Evolutionary conservation across 78 protist species (phyloP).

Genomic region (Cavenderia fasciculata): DNA sequence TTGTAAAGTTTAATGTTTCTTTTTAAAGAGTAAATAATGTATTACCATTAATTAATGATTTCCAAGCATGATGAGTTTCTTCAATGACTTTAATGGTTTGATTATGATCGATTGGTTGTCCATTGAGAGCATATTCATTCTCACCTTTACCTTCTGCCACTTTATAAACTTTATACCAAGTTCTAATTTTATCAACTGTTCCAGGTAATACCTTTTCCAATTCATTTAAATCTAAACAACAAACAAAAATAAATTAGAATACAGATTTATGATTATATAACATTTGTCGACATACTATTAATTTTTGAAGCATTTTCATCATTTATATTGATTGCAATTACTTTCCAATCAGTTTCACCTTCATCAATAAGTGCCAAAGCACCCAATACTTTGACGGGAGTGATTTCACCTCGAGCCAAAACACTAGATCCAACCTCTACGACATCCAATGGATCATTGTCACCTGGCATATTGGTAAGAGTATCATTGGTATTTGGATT

Average conservation of each 20-base stretch:
- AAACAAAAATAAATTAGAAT: background rate
- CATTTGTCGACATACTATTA: constrained; percentile 39
- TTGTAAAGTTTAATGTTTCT: too few species aligned
- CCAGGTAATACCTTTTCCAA: constrained; percentile 82
- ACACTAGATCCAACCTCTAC: constrained; percentile 52
- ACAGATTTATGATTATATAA: background rate
- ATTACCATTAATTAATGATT: constrained; percentile 5
- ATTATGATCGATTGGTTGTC: constrained; percentile 6
- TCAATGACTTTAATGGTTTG: constrained; percentile 15
- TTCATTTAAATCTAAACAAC: constrained; percentile 21
- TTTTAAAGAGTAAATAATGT: background rate
- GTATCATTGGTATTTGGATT: constrained; percentile 59
- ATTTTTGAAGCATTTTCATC: constrained; percentile 81
- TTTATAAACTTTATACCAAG: constrained; percentile 92
- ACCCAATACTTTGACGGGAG: constrained; percentile 89
- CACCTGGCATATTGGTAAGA: constrained; percentile 52
- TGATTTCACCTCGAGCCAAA: constrained; percentile 73
- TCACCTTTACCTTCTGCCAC: constrained; percentile 94
- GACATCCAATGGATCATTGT: constrained; percentile 94
- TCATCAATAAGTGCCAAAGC: constrained; percentile 89
- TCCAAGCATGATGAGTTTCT: constrained; percentile 66
- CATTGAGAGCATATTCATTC: constrained; percentile 87
- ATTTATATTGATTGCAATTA: constrained; percentile 70
- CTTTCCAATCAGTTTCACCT: constrained; percentile 96
- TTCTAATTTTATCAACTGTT: constrained; percentile 60